phyloP scores from a whole-genome alignment of 257 asterid species.

The Ehretia macrophylla region DNA sequence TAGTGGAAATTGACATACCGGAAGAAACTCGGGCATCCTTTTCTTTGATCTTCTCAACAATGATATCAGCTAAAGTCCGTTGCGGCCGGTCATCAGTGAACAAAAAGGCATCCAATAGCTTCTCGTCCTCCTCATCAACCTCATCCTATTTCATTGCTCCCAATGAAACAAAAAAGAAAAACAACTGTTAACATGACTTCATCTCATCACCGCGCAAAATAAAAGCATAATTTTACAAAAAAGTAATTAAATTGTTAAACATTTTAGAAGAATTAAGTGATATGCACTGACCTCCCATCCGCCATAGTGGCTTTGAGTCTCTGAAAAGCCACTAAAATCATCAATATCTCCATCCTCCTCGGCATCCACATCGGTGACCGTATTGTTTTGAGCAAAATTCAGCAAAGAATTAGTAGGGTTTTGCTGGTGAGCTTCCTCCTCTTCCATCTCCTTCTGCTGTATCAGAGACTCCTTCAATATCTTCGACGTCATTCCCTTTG shows the following conservation, averaged over 20 bases:
- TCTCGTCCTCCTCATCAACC: constrained; percentile 68
- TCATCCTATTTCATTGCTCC: constrained; percentile 40
- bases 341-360: constrained; percentile 65
- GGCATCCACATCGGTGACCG: constrained; percentile 25
- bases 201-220: not conserved
- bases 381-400: constrained; percentile 21
- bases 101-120: constrained; percentile 63
- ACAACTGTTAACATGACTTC: not conserved
- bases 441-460: constrained; percentile 83
- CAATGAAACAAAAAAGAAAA: constrained; percentile 2
- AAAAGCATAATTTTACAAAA: too few species aligned
- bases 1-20: constrained; percentile 35
- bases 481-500: constrained; percentile 71
- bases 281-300: constrained; percentile 61
- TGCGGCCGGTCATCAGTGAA: constrained; percentile 60
- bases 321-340: constrained; percentile 63
- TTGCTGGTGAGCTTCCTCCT: constrained; percentile 51
- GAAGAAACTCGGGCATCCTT: constrained; percentile 75
- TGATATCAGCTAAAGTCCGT: constrained; percentile 76
- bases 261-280: too few species aligned
- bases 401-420: constrained; percentile 24
- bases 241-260: too few species aligned
- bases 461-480: constrained; percentile 70
- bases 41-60: constrained; percentile 63
- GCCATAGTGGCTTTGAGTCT: constrained; percentile 61